Conservation (phyloP, 164 flowering plant species). For the Magnolia kwangsiensis region DNA sequence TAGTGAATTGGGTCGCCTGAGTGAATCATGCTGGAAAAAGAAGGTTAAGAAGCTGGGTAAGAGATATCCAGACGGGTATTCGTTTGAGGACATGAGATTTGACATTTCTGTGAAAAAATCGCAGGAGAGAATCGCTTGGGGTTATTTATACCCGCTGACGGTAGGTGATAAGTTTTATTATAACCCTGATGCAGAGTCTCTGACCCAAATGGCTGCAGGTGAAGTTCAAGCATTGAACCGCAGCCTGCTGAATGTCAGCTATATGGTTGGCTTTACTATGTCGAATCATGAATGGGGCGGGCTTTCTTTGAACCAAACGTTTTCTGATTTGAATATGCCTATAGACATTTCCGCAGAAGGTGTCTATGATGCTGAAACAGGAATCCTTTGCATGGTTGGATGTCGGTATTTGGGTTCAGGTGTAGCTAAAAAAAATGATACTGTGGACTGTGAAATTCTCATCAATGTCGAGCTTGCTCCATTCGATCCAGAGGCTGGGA, state of each 20-base stretch:
- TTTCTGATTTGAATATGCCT: background rate
- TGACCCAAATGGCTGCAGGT: too few species aligned
- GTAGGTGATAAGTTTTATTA: constrained; percentile 32
- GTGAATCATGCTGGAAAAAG: constrained; percentile 34
- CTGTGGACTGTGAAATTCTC: constrained; percentile 55
- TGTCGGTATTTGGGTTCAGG: constrained; percentile 33
- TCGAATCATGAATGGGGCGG: constrained; percentile 1
- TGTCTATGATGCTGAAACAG: constrained; percentile 49
- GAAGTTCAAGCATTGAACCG: background rate
- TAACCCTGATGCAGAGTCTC: background rate
- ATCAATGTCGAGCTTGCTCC: constrained; percentile 50
- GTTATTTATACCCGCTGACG: constrained; percentile 31
- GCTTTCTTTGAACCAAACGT: constrained; percentile 10
- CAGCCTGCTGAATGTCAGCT: constrained; percentile 49
- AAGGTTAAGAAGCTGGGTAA: constrained; percentile 13
- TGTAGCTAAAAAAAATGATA: background rate
- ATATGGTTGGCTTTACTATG: constrained; percentile 25
- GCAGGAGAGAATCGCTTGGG: constrained; percentile 24
- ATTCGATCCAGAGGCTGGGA: constrained; percentile 20
- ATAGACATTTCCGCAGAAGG: constrained; percentile 66
- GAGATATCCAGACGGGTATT: constrained; percentile 37
- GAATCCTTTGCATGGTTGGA: constrained; percentile 66
- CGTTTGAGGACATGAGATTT: constrained; percentile 42
- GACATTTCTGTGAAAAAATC: constrained; percentile 28
- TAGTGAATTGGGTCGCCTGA: constrained; percentile 31